phyloP scores from a whole-genome alignment of 176 grass and related monocot species.

The Tuctoria greenei region DNA sequence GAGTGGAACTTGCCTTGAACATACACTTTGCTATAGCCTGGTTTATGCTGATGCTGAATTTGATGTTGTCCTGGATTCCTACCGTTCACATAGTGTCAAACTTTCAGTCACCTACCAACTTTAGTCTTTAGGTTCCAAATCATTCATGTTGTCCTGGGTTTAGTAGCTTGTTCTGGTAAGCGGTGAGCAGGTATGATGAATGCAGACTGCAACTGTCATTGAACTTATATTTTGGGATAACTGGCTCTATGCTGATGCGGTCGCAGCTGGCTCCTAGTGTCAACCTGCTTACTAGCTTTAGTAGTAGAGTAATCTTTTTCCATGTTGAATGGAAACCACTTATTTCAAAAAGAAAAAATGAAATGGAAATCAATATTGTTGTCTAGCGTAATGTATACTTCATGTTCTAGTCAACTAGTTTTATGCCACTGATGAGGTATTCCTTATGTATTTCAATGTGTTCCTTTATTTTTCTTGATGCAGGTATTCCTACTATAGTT shows the following conservation, averaged over 20 bases:
- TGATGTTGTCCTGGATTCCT: background rate
- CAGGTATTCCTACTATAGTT: conserved; percentile 93
- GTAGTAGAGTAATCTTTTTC: background rate
- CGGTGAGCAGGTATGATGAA: background rate
- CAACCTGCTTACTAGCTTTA: background rate
- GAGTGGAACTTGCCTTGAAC: background rate
- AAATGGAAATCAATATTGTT: background rate
- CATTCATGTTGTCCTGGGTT: background rate
- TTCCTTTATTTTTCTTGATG: conserved; percentile 28
- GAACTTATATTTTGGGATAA: background rate
- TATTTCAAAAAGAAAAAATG: background rate
- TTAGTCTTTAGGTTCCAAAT: background rate
- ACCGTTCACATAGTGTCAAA: background rate
- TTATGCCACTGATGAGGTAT: background rate
- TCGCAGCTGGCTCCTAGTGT: background rate
- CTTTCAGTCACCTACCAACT: background rate
- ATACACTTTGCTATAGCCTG: conserved; percentile 10
- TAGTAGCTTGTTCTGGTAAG: no score
- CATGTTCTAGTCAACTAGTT: background rate
- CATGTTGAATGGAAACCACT: background rate
- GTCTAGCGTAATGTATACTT: no score
- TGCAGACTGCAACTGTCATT: background rate
- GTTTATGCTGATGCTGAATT: conserved; percentile 15
- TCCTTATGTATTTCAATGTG: background rate
- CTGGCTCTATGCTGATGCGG: background rate